Percentiles rank a stretch among this genome's conserved stretches.
Evolutionary conservation across 768 basidiomycete species (phyloP).

Genomic region (Termitomyces sp.): DNA sequence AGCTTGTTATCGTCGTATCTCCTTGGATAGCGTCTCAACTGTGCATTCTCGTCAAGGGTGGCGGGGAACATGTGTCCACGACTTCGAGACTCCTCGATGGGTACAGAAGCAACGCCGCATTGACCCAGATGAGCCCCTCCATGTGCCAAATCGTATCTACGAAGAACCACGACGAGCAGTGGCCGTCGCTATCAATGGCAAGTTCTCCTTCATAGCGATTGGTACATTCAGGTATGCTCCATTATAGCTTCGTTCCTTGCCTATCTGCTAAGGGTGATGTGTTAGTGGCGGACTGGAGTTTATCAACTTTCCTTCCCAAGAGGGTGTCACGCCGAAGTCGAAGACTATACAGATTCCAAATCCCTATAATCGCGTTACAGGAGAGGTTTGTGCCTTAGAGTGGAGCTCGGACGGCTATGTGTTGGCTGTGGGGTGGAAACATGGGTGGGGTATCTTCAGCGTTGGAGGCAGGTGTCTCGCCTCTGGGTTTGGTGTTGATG

Average conservation of each 20-base stretch:
- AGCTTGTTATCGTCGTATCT: slow-evolving; percentile 8
- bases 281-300: slow-evolving; percentile 62
- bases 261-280: neutral
- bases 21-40: slow-evolving; percentile 15
- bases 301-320: slow-evolving; percentile 62
- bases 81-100: slow-evolving; percentile 71
- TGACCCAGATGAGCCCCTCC: slow-evolving; percentile 37
- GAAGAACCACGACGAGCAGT: slow-evolving; percentile 64
- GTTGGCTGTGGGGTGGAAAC: slow-evolving; percentile 85
- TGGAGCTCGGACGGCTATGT: slow-evolving; percentile 98
- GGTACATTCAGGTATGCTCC: slow-evolving; percentile 59
- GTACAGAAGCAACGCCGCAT: slow-evolving; percentile 68
- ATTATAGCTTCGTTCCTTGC: neutral
- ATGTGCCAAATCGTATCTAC: slow-evolving; percentile 31
- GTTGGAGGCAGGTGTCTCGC: slow-evolving; percentile 84
- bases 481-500: slow-evolving; percentile 68
- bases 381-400: slow-evolving; percentile 62
- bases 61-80: slow-evolving; percentile 78
- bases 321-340: slow-evolving; percentile 50
- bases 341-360: slow-evolving; percentile 61
- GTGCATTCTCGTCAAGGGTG: slow-evolving; percentile 33
- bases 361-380: slow-evolving; percentile 50
- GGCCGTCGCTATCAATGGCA: slow-evolving; percentile 63
- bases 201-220: slow-evolving; percentile 78
- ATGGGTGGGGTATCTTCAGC: slow-evolving; percentile 89